Percentiles rank a stretch among this genome's conserved stretches.
These are phyloP conservation scores for Hura crepitans DNA, from an alignment of 441 rosid genomes.

Conservation along the genomic window DNA sequence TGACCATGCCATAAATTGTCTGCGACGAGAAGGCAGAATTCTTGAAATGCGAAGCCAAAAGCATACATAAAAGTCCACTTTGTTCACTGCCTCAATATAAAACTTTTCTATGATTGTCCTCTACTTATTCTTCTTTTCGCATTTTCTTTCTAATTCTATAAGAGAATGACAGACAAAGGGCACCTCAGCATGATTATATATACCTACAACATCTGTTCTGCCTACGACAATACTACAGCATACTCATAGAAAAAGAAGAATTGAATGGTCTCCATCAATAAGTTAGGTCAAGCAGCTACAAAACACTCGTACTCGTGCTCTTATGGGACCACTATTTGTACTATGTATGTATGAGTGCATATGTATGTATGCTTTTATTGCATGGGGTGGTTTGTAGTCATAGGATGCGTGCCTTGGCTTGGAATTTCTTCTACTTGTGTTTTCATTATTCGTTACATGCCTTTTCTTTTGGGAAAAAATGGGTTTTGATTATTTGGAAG, in stretches of 20 bases:
- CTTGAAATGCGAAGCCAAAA: constrained; percentile 23
- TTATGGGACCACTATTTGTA: too few relatives aligned
- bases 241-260: too few relatives aligned
- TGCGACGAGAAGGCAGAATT: constrained; percentile 22
- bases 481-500: too few relatives aligned
- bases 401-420: neutral
- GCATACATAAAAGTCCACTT: constrained; percentile 19
- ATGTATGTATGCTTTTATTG: neutral
- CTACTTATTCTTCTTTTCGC: constrained; percentile 4
- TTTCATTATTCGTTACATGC: too few relatives aligned
- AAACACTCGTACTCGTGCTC: too few relatives aligned
- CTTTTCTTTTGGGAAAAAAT: too few relatives aligned
- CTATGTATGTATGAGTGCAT: too few relatives aligned
- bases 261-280: too few relatives aligned
- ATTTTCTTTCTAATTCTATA: neutral
- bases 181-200: constrained; percentile 35
- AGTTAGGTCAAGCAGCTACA: too few relatives aligned
- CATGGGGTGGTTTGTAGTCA: too few relatives aligned
- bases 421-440: neutral
- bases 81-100: constrained; percentile 11
- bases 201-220: too few relatives aligned
- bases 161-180: constrained; percentile 23
- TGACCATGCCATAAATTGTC: constrained; percentile 25
- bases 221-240: too few relatives aligned
- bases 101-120: constrained; percentile 10